Evolutionary conservation across 352 stramenopile genomes (phyloP).

Genomic region (Pythium rhizo-oryzae): DNA sequence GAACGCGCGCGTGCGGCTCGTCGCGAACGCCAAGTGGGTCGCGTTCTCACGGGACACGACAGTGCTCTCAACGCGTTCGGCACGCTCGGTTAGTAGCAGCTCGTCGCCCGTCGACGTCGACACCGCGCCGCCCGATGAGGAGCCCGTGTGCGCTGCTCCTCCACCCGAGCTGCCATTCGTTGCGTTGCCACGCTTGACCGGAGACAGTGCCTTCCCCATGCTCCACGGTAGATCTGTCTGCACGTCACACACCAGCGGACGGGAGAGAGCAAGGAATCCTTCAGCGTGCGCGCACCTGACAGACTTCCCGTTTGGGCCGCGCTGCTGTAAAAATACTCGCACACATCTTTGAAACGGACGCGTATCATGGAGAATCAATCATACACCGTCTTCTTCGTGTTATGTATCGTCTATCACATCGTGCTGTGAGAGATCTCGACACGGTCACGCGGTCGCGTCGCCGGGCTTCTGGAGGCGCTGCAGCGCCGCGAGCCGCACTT

Average conservation of each 20-base stretch:
- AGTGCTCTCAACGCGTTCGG: slow-evolving; percentile 62
- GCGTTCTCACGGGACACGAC: slow-evolving; percentile 74
- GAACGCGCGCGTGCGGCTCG: slow-evolving; percentile 72
- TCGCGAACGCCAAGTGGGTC: slow-evolving; percentile 71
- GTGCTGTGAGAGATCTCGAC: not conserved
- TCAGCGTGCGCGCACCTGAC: not conserved
- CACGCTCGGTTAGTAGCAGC: slow-evolving; percentile 23
- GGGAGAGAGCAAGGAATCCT: not conserved
- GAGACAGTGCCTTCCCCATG: slow-evolving; percentile 25
- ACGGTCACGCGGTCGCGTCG: slow-evolving; percentile 11
- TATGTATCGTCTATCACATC: too few relatives aligned
- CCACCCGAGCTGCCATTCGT: too few relatives aligned
- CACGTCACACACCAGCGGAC: not conserved
- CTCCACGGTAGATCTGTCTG: not conserved
- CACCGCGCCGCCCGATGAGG: too few relatives aligned
- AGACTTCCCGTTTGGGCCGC: not conserved
- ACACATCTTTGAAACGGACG: not conserved
- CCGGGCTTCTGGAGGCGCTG: slow-evolving; percentile 46
- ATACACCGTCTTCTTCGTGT: too few relatives aligned
- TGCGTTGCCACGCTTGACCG: slow-evolving; percentile 13
- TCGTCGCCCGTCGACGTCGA: slow-evolving; percentile 1
- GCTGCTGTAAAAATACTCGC: not conserved
- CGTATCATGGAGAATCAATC: too few relatives aligned
- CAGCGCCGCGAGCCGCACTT: slow-evolving; percentile 62
- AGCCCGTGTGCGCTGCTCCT: too few relatives aligned